These are phyloP conservation scores for Didymella glomerata DNA, from an alignment of 2,329 filamentous ascomycete species.

Conservation along the genomic window DNA sequence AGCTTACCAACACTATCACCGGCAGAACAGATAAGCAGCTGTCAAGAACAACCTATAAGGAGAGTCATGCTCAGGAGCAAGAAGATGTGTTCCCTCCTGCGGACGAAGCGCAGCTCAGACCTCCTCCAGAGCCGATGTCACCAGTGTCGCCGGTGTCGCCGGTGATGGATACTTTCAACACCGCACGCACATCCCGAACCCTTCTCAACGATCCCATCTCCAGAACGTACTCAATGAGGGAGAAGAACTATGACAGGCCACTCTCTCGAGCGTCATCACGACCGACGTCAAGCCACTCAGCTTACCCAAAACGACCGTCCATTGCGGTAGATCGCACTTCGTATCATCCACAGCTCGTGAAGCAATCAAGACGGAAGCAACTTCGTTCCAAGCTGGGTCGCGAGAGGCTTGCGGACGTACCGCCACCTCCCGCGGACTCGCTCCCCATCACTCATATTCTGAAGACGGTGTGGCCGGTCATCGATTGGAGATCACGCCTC, in stretches of 20 bases:
- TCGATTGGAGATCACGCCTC: constrained; percentile 62
- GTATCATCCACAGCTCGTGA: not conserved
- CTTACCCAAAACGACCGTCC: constrained; percentile 18
- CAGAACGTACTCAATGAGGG: constrained; percentile 11
- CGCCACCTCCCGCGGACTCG: constrained; percentile 8
- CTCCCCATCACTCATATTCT: constrained; percentile 64
- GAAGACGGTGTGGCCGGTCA: constrained; percentile 72
- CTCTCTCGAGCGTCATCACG: constrained; percentile 19
- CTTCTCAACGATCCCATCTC: constrained; percentile 11
- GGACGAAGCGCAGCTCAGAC: not conserved
- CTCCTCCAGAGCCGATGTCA: not conserved
- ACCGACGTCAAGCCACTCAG: constrained; percentile 5
- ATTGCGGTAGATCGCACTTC: not conserved
- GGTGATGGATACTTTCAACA: constrained; percentile 1
- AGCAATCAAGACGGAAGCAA: constrained; percentile 6
- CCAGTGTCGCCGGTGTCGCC: constrained; percentile 8
- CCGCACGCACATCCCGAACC: constrained; percentile 13
- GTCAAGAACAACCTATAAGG: constrained; percentile 2
- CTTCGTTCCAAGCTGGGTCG: constrained; percentile 3
- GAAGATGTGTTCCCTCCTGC: not conserved
- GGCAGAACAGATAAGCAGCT: constrained; percentile 1
- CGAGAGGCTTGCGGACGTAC: not conserved
- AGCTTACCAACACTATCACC: not conserved
- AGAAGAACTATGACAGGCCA: constrained; percentile 16
- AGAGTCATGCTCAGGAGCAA: not conserved